Evolutionary conservation across 352 stramenopile species (phyloP), one percentile per base, ranked within the genome.

Genomic region (Globisporangium mamillatum): DNA sequence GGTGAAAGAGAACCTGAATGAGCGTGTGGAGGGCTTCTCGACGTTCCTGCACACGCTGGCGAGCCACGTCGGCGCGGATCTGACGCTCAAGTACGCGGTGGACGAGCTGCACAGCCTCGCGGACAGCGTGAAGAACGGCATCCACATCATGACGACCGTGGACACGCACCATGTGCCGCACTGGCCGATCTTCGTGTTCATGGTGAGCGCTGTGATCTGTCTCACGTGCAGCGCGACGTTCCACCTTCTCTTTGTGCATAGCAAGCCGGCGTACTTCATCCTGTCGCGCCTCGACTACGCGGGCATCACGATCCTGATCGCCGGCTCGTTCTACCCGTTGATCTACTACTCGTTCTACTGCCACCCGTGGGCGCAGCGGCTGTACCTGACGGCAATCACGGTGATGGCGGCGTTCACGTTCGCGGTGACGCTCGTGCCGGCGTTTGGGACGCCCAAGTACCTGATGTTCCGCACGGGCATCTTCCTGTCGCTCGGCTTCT

Each of bases 261-360:
- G 84, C 70, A 81, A 80, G 62, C 77, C 80, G 32, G 79, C 74
- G 22, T 95, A 90, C 70, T 80, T 89, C 63, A 80, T 95, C 64
- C 74, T 95, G 27, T 92, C 86, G 70, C 82, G 87, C 0, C 74
- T 95, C 59, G 89, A 96, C 75, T 95, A 94, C 68, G 81, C 84
- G 8, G 89, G 89, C 25, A 96, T 96, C 76, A 92, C 88, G 63
- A 86, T 94, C 73, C 81, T 96, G 61, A 94, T 96, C 59, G 86
- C 85, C 18, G 89, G 86, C 22, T 93, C 86, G 10, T 95, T 93
- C 76, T 93, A 93, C 66, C 89, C 89, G 12, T 78, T 94, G 67
- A 91, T 95, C 70, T 96, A 94, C 83, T 94, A 95, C 79, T 90
- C 85, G 74, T 95, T 96, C 72, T 94, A 94, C 77, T 96, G 89